Evolutionary conservation across 2,329 filamentous ascomycete genomes (phyloP).

Genomic region (Trichoderma arundinaceum): DNA sequence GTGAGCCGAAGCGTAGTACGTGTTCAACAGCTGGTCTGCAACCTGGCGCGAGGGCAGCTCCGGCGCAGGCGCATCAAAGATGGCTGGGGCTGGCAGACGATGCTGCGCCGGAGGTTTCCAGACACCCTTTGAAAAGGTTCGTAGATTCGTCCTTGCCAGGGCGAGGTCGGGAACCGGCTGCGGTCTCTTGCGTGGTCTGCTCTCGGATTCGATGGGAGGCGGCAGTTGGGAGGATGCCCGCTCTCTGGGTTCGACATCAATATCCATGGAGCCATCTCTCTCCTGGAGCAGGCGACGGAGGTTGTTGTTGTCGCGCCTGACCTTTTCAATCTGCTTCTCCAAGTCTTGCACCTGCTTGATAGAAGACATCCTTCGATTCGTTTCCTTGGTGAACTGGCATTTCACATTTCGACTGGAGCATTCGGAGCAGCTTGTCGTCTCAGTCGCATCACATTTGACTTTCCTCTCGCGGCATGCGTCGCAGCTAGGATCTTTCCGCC

Average conservation of each 20-base stretch:
- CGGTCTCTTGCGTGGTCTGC: conserved; percentile 66
- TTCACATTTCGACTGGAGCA: conserved; percentile 96
- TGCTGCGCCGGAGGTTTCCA: conserved; percentile 78
- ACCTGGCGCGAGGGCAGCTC: conserved; percentile 72
- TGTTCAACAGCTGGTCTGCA: conserved; percentile 73
- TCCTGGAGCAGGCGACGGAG: conserved; percentile 69
- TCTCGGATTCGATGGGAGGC: conserved; percentile 65
- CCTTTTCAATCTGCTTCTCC: conserved; percentile 83
- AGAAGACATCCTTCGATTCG: conserved; percentile 96
- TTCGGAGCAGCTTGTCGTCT: conserved; percentile 94
- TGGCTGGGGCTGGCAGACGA: conserved; percentile 56
- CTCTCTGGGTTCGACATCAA: conserved; percentile 55
- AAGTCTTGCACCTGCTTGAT: conserved; percentile 99
- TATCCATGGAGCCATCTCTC: conserved; percentile 56
- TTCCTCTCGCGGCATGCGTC: conserved; percentile 91
- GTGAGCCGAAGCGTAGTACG: conserved; percentile 80
- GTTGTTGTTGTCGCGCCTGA: conserved; percentile 79
- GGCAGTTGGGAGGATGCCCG: conserved; percentile 64
- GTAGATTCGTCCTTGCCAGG: conserved; percentile 73
- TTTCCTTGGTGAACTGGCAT: conserved; percentile 99
- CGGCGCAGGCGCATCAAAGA: conserved; percentile 61
- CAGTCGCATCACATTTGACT: conserved; percentile 93
- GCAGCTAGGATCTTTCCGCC: conserved; percentile 95
- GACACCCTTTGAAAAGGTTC: conserved; percentile 75
- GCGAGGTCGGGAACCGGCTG: conserved; percentile 71